Evolutionary conservation across 2,329 filamentous ascomycete genomes (phyloP).

Genomic region (Aspergillus ustus): DNA sequence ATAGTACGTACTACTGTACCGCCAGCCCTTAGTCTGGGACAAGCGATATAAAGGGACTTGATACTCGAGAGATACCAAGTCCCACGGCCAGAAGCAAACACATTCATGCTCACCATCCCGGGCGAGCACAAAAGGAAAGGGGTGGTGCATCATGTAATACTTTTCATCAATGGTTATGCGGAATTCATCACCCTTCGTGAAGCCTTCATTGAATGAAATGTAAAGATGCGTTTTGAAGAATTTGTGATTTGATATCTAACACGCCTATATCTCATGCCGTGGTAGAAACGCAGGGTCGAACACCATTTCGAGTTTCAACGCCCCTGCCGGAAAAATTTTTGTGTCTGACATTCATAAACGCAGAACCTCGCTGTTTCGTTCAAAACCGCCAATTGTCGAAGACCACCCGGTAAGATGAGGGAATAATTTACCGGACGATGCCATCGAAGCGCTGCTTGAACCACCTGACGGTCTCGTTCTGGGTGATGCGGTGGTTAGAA

Average conservation of each 20-base stretch:
- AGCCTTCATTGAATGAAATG: conserved; percentile 60
- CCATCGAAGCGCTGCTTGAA: conserved; percentile 96
- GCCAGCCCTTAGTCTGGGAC: background rate
- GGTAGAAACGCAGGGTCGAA: conserved; percentile 38
- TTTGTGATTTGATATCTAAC: conserved; percentile 45
- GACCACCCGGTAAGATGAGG: conserved; percentile 20
- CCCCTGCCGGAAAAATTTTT: conserved; percentile 25
- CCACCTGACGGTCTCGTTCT: conserved; percentile 96
- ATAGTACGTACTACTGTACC: background rate
- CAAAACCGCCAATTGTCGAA: conserved; percentile 24
- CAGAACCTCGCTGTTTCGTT: conserved; percentile 29
- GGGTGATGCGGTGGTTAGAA: conserved; percentile 88
- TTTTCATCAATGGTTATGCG: conserved; percentile 62
- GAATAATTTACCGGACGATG: conserved; percentile 85
- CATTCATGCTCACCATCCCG: conserved; percentile 7
- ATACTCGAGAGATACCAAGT: conserved; percentile 1
- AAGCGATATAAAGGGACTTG: background rate
- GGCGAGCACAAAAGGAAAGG: conserved; percentile 5
- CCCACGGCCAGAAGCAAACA: conserved; percentile 17
- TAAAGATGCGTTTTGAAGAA: conserved; percentile 44
- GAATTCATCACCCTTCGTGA: conserved; percentile 60
- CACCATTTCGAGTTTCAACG: conserved; percentile 21
- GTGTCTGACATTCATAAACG: conserved; percentile 33
- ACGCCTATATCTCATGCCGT: conserved; percentile 45
- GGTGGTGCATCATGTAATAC: conserved; percentile 28